Percentiles rank a stretch among this genome's conserved stretches.
Conservation (phyloP, 441 rosid genomes). For the Erysimum cheiri region DNA sequence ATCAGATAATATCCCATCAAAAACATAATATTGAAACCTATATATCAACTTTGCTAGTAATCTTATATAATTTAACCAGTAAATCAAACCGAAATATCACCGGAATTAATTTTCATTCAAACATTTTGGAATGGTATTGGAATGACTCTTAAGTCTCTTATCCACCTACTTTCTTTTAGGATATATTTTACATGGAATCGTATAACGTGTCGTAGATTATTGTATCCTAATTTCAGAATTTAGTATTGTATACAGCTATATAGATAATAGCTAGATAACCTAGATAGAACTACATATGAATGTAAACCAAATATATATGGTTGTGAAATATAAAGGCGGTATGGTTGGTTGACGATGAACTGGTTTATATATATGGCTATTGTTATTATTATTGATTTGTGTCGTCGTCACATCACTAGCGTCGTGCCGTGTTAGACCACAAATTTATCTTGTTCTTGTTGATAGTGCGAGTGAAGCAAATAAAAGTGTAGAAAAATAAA, state of each 20-base stretch:
- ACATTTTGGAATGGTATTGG: too few species aligned
- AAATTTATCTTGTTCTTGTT: background rate
- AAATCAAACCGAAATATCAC: too few species aligned
- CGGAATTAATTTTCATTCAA: too few species aligned
- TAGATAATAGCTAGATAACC: background rate
- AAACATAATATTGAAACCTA: background rate
- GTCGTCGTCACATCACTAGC: conserved; percentile 9
- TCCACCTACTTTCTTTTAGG: too few species aligned
- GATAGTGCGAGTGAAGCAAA: too few species aligned
- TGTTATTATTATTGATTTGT: background rate
- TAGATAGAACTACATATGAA: background rate
- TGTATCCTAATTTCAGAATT: background rate
- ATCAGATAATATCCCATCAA: background rate
- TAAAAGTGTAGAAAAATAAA: too few species aligned
- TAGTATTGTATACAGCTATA: background rate
- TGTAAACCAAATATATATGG: background rate
- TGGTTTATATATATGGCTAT: background rate
- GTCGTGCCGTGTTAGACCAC: conserved; percentile 23
- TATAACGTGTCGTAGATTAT: too few species aligned
- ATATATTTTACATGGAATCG: too few species aligned
- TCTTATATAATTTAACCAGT: background rate
- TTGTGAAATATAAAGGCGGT: conserved; percentile 16
- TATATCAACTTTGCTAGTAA: background rate
- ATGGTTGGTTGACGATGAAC: conserved; percentile 4
- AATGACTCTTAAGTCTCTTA: too few species aligned